These are phyloP conservation scores for Alternaria sp. DNA, from an alignment of 2,329 filamentous ascomycete species.

Conservation along the genomic window DNA sequence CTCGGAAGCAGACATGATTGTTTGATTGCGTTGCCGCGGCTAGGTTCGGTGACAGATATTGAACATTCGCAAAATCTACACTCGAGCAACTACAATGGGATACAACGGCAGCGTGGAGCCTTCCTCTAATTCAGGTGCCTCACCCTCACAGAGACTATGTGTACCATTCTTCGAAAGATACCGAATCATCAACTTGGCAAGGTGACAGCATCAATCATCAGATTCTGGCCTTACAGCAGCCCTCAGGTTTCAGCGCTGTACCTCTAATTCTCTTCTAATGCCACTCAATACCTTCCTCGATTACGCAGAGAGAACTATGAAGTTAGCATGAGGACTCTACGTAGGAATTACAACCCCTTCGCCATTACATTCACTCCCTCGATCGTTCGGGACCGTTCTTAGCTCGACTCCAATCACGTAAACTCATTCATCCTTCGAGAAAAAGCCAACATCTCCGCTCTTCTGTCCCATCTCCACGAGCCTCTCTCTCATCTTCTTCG, in stretches of 20 bases:
- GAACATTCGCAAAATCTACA: background rate
- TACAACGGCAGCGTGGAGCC: background rate
- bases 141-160: background rate
- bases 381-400: background rate
- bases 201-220: background rate
- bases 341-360: background rate
- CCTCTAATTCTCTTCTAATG: background rate
- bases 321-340: background rate
- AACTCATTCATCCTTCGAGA: slow-evolving; percentile 42
- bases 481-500: slow-evolving; percentile 68
- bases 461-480: slow-evolving; percentile 67
- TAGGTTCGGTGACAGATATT: background rate
- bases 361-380: background rate
- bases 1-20: background rate
- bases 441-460: slow-evolving; percentile 67
- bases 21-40: background rate
- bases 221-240: background rate
- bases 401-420: background rate
- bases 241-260: background rate
- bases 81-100: background rate
- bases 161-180: background rate
- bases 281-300: background rate
- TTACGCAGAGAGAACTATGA: background rate
- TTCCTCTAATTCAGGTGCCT: background rate
- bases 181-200: background rate